A percentile compares a stretch with the other conserved stretches of the same genome.
phyloP scores from a whole-genome alignment of 2,329 filamentous ascomycete genomes.

The Hypomyces perniciosus region DNA sequence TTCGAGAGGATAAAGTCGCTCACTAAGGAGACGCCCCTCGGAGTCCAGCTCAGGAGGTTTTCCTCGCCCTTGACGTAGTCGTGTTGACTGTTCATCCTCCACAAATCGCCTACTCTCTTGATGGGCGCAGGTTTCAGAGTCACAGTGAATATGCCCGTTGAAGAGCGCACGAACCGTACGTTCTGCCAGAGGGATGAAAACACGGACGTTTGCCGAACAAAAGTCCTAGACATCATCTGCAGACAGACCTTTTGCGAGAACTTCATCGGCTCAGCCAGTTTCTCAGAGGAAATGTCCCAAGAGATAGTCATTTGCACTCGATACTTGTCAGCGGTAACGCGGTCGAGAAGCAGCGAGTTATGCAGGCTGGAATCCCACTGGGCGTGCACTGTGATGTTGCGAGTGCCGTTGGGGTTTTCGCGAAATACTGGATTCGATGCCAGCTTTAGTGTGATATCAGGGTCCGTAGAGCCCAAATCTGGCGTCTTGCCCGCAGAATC shows the following conservation, averaged over 20 bases:
- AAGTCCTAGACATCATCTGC: conserved; percentile 77
- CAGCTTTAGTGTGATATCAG: conserved; percentile 71
- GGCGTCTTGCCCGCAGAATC: conserved; percentile 81
- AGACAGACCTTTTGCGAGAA: conserved; percentile 77
- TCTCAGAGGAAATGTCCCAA: conserved; percentile 80
- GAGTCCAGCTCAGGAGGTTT: conserved; percentile 74
- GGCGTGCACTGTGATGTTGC: conserved; percentile 76
- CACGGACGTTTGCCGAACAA: conserved; percentile 80
- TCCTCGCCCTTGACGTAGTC: conserved; percentile 98
- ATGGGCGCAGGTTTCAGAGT: conserved; percentile 82
- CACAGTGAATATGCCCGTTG: conserved; percentile 79
- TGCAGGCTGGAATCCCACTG: conserved; percentile 98
- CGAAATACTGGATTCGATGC: conserved; percentile 72
- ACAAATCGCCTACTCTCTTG: conserved; percentile 86
- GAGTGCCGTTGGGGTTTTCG: conserved; percentile 84
- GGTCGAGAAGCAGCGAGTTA: conserved; percentile 85
- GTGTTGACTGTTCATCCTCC: conserved; percentile 91
- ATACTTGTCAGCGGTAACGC: conserved; percentile 87
- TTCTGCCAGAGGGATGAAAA: conserved; percentile 83
- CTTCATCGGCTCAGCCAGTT: conserved; percentile 79
- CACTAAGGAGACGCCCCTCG: conserved; percentile 85
- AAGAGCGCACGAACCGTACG: conserved; percentile 79
- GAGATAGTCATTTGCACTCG: conserved; percentile 79
- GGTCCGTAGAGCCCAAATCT: conserved; percentile 65
- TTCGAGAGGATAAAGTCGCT: conserved; percentile 74